Percentiles rank a stretch among this genome's conserved stretches.
Evolutionary conservation across 2,329 filamentous ascomycete genomes (phyloP).

Genomic region (Talaromyces funiculosus): DNA sequence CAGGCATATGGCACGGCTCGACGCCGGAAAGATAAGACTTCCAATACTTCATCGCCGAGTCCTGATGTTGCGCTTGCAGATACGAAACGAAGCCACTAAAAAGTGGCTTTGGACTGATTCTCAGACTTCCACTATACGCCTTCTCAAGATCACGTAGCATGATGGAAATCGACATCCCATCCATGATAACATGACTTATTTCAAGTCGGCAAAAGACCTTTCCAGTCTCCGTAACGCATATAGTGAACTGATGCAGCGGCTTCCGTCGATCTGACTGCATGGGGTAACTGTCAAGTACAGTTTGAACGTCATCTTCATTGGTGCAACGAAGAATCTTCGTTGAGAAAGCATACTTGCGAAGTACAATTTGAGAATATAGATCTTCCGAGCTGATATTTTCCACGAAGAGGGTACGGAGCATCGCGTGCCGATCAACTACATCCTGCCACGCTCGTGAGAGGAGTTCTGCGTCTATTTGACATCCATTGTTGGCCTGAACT

Average conservation of each 20-base stretch:
- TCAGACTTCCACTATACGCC: slow-evolving; percentile 40
- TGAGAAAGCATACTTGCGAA: slow-evolving; percentile 28
- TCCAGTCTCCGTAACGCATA: slow-evolving; percentile 31
- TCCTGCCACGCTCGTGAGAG: slow-evolving; percentile 19
- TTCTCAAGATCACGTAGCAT: slow-evolving; percentile 24
- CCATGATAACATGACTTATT: slow-evolving; percentile 49
- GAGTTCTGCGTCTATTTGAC: slow-evolving; percentile 22
- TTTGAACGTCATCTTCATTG: slow-evolving; percentile 23
- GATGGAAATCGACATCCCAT: slow-evolving; percentile 42
- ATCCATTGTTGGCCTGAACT: slow-evolving; percentile 18
- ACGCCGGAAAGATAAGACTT: slow-evolving; percentile 23
- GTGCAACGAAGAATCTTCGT: slow-evolving; percentile 15
- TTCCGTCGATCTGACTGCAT: slow-evolving; percentile 21
- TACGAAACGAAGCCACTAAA: slow-evolving; percentile 11
- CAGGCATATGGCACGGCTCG: slow-evolving; percentile 35
- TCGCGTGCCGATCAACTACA: slow-evolving; percentile 11
- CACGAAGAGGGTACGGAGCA: slow-evolving; percentile 21
- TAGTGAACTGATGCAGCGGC: slow-evolving; percentile 43
- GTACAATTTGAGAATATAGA: slow-evolving; percentile 23
- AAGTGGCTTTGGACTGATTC: slow-evolving; percentile 18
- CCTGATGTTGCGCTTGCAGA: neutral
- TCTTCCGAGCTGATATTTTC: slow-evolving; percentile 24
- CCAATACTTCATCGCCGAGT: slow-evolving; percentile 24
- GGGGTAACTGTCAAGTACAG: slow-evolving; percentile 25
- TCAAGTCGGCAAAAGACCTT: slow-evolving; percentile 31